Conservation (phyloP, 768 basidiomycete species). For the Pholiota microspora region DNA sequence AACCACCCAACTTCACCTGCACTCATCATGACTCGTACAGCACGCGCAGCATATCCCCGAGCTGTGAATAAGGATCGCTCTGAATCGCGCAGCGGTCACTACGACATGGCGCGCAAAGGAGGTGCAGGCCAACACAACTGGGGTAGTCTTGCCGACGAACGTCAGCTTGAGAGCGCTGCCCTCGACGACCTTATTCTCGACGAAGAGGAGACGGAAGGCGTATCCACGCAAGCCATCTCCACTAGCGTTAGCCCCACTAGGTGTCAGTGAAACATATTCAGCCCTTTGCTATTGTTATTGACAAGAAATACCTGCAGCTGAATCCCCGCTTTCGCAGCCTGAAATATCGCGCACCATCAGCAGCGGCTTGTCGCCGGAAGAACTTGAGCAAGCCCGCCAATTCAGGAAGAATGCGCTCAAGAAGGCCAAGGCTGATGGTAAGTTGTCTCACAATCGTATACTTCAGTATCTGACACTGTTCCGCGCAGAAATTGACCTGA, state of each 20-base stretch:
- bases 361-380: constrained; percentile 57
- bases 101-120: constrained; percentile 70
- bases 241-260: constrained; percentile 7
- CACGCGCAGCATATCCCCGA: constrained; percentile 66
- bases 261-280: neutral
- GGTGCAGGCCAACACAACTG: constrained; percentile 86
- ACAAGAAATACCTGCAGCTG: constrained; percentile 11
- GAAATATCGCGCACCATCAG: constrained; percentile 30
- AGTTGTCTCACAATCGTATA: constrained; percentile 12
- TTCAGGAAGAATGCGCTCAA: constrained; percentile 77
- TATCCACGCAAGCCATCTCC: constrained; percentile 9
- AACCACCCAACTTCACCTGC: neutral
- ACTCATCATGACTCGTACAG: constrained; percentile 74
- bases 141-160: constrained; percentile 71
- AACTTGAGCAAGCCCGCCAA: constrained; percentile 58
- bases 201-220: constrained; percentile 32
- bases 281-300: neutral
- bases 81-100: constrained; percentile 73
- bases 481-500: constrained; percentile 52
- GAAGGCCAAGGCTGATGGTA: constrained; percentile 50
- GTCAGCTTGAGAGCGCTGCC: constrained; percentile 56
- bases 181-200: constrained; percentile 55
- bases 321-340: constrained; percentile 27
- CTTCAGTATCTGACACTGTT: neutral
- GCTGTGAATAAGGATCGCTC: constrained; percentile 78